Base-by-base conservation (phyloP, 176 grass and related monocot genomes). In the Bromus sterilis region DNA sequence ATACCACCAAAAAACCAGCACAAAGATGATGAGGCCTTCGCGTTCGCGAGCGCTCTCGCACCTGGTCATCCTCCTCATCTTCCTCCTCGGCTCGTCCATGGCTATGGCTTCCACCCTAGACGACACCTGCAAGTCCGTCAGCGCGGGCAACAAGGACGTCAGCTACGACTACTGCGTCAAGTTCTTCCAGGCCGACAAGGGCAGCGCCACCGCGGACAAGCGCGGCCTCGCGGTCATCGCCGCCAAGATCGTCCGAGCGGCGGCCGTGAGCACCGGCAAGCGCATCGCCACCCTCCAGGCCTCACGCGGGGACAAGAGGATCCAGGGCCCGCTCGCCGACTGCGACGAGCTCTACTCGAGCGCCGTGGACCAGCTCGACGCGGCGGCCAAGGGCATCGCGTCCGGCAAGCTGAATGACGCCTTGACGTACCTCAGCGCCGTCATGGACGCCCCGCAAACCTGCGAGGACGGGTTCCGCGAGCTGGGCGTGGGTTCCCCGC, bases 81-180 rank as follows among this genome's bases (percentile, higher is more conserved):
- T 78, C 74, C 11, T 86, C 6, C 37, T 29, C 40, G 37, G 5
- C 39, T 44, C 68, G 30, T 49, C 23, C 56, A 34, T 20, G 24
- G 78, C 49, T 2, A n/a, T n/a, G n/a, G 15, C 81, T 1, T 83
- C 82, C 15, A 76, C 80, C 5, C 15, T 94, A 28, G 57, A 94
- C 36, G 87, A 91, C 37, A 62, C 88, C 36, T 97, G 94, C 81
- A 90, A 89, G 83, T 16, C 77, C 44, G 58, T 92, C 34, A 59
- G 63, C 16, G 61, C 44, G 0, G 37, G 30, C 6, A 33, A 81
- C 78, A 41, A 6, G 7, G 56, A 24, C 3, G 57, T 85, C 44
- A 34, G 30, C 18, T 87, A 91, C 26, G 77, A 64, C 37, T 91
- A 89, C 36, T 97, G 92, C 85, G 37, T 90, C 58, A 81, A 39